Evolutionary conservation across 257 asterid species (phyloP), one percentile per base, ranked within the genome.

Genomic region (Gentiana straminea): DNA sequence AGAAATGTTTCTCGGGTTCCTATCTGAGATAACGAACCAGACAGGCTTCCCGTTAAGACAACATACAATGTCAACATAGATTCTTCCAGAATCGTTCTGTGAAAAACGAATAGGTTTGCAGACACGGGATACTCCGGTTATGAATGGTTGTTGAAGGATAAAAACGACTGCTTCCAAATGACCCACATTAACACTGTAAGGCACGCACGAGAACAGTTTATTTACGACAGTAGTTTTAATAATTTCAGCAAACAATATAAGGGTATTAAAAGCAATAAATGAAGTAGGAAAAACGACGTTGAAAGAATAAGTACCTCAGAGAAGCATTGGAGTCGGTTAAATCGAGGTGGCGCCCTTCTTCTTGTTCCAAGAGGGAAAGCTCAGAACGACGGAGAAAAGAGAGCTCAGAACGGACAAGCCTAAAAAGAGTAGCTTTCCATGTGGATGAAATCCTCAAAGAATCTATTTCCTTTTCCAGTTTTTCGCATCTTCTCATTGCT

Each of bases 1-100:
- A 34, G 73, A 55, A 63, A 84, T 68, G 70, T 73, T 72, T 62
- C 55, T 87, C n/a, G 94, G 86, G 68, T 88, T 91, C 64, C 94
- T 74, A 59, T 70, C 94, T 7, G 97, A 91, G 1, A 88, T 97
- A 10, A 87, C 46, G 59, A 91, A 68, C 98, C 98, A 91, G 64
- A 85, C 94, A 1, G 98, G 98, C 63, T 68, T 75, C 44, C 95
- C 93, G 43, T 75, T 74, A 33, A 83, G 47, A 55, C 86, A 78
- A 52, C 97, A 88, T 8, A 88, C 76, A 34, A 78, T 71, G n/a
- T 91, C 98, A 35, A 88, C 81, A 62, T 87, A 79, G 59, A 83
- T 51, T 46, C 79, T 75, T 37, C 33, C 46, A 7, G 2, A 6
- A 43, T 36, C 8, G 2, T 71, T 58, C 71, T 66, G 66, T 9